These are phyloP conservation scores for Pestalotiopsis sp. DNA, from an alignment of 2,329 filamentous ascomycete genomes.

Conservation along the genomic window DNA sequence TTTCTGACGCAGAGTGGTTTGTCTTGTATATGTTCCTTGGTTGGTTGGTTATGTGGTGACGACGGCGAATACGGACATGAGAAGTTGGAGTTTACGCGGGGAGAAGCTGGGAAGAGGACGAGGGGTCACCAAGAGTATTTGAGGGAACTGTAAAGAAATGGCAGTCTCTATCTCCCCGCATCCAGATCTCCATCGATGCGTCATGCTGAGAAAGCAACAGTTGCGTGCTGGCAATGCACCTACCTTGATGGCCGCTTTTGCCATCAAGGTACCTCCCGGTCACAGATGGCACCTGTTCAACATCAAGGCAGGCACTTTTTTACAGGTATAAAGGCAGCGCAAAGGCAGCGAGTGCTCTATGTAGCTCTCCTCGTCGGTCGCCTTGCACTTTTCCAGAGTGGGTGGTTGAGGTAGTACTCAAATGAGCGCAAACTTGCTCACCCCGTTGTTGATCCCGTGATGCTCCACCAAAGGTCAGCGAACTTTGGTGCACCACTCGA, in stretches of 20 bases:
- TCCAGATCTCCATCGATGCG: background rate
- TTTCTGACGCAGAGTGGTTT: too few relatives aligned
- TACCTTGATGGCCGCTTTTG: conserved; percentile 12
- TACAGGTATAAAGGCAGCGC: background rate
- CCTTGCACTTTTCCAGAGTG: background rate
- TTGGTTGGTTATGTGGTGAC: too few relatives aligned
- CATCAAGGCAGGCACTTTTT: background rate
- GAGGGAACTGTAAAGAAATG: background rate
- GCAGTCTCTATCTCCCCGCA: background rate
- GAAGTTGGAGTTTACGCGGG: too few relatives aligned
- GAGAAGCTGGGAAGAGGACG: too few relatives aligned
- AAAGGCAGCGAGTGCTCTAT: too few relatives aligned
- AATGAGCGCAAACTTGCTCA: conserved; percentile 36
- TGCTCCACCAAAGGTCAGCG: background rate
- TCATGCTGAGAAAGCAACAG: background rate
- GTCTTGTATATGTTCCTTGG: too few relatives aligned
- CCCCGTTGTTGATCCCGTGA: background rate
- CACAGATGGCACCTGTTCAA: background rate
- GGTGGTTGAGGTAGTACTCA: background rate
- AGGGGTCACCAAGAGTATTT: background rate
- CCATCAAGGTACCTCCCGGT: conserved; percentile 11
- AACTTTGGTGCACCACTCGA: background rate
- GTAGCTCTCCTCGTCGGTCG: background rate
- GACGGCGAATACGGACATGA: too few relatives aligned
- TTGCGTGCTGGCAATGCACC: background rate